Evolutionary conservation across 176 grass and related monocot species (phyloP).

Genomic region (Eremochloa ophiuroides): DNA sequence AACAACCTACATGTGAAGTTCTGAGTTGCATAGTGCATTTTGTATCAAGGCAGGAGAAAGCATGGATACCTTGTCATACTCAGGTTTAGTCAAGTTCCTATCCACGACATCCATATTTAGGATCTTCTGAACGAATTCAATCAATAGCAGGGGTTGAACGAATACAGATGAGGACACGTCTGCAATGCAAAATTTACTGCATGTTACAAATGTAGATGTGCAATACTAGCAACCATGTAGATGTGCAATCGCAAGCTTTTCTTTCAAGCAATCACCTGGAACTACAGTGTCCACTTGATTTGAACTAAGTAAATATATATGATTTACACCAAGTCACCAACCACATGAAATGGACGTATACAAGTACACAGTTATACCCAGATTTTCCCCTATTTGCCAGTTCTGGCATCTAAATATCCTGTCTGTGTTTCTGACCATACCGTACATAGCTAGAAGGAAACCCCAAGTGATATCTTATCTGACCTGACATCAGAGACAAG

Average conservation of each 20-base stretch:
- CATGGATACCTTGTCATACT: conserved; percentile 32
- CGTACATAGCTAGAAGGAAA: background rate
- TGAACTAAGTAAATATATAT: background rate
- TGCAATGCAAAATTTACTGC: conserved; percentile 16
- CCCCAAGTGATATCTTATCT: background rate
- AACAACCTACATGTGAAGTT: background rate
- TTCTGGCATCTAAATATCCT: background rate
- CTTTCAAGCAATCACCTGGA: background rate
- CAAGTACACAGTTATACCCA: background rate
- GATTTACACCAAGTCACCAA: background rate
- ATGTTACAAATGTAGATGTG: background rate
- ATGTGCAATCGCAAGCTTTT: background rate
- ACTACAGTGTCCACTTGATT: background rate
- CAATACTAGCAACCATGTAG: background rate
- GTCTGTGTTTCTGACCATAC: background rate
- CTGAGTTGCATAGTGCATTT: background rate
- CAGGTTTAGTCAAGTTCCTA: background rate
- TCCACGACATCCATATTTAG: background rate
- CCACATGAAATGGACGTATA: background rate
- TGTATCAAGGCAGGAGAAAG: background rate
- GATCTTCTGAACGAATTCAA: conserved; percentile 26
- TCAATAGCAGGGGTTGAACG: conserved; percentile 29
- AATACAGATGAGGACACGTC: conserved; percentile 56
- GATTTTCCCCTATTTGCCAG: background rate
- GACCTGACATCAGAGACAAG: background rate